Conservation (phyloP, 805 yeast species). For the Lipomyces kockii region DNA sequence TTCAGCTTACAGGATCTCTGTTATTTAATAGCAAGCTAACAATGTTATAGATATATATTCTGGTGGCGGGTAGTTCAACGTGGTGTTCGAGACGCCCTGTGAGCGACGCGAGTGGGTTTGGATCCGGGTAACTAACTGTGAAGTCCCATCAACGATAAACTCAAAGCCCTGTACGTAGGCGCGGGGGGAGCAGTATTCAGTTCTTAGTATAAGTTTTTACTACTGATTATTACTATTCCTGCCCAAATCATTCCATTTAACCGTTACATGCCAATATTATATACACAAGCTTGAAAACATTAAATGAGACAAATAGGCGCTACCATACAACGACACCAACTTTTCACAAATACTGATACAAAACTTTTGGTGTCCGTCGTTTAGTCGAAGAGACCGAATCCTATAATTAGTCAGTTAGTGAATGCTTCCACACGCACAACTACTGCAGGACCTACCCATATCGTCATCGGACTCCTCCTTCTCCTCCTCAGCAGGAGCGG, state of each 20-base stretch:
- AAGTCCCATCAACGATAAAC: no score
- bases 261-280: slow-evolving; percentile 11
- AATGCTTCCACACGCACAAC: background rate
- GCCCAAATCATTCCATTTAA: slow-evolving; percentile 2
- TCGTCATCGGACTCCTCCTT: slow-evolving; percentile 71
- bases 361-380: slow-evolving; percentile 28
- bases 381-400: slow-evolving; percentile 97
- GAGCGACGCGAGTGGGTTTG: background rate
- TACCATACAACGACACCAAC: background rate
- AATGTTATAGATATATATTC: background rate
- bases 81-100: background rate
- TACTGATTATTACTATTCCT: background rate
- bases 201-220: no score
- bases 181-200: no score
- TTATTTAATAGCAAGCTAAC: background rate
- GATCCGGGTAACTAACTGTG: background rate
- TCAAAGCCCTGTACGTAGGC: no score
- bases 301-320: slow-evolving; percentile 12
- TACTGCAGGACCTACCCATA: slow-evolving; percentile 62
- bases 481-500: slow-evolving; percentile 66
- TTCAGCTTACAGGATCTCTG: background rate
- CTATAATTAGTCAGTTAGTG: slow-evolving; percentile 42
- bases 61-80: background rate
- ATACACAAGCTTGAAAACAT: slow-evolving; percentile 7
- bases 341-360: slow-evolving; percentile 4